Evolutionary conservation across 495 filamentous ascomycete genomes (phyloP), one percentile per base, ranked within the genome.

Genomic region (Neurospora intermedia): DNA sequence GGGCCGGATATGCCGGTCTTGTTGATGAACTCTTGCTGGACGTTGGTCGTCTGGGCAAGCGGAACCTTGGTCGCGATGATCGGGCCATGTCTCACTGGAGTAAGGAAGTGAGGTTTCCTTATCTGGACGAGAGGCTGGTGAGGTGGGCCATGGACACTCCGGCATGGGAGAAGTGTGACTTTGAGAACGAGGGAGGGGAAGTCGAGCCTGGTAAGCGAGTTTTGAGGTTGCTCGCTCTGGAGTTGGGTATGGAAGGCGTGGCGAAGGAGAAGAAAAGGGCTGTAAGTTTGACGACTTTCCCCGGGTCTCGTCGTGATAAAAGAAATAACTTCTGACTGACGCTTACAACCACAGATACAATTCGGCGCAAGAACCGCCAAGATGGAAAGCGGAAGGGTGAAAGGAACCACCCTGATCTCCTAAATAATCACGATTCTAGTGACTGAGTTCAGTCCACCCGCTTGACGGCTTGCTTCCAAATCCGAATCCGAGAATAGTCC

Each of bases 11-110:
- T 77, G 70, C 81, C 5, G 93, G 90, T 2, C 87, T 99, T 0
- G 82, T 96, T 11, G 88, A 92, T 1, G 95, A 98, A 80, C 90
- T 99, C 9, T 85, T 94, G 71, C 86, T 98, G 1, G 96, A 99
- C 74, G 90, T 98, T 71, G 84, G 88, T 42, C 88, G 96, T 16
- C 90, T 99, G 5, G 94, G 95, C 2, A 93, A 96, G 80, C 88
- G 96, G 8, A 99, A 99, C 79, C 87, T 99, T 16, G 96, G 96
- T 10, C 87, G 96, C 15, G 96, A 99, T 78, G 96, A 99, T 78
- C 88, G 96, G 18, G 92, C 95, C 16, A 93, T 97, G 76, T 88
- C 93, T 1, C 87, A 97, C 76, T 98, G 94, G 93, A 91, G 93
- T 23, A 91, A 92, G 70, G 96, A 99, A 81, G 91, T 91, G 31